Evolutionary conservation across 163 green algal species (phyloP).

Genomic region (Scenedesmus sp.): DNA sequence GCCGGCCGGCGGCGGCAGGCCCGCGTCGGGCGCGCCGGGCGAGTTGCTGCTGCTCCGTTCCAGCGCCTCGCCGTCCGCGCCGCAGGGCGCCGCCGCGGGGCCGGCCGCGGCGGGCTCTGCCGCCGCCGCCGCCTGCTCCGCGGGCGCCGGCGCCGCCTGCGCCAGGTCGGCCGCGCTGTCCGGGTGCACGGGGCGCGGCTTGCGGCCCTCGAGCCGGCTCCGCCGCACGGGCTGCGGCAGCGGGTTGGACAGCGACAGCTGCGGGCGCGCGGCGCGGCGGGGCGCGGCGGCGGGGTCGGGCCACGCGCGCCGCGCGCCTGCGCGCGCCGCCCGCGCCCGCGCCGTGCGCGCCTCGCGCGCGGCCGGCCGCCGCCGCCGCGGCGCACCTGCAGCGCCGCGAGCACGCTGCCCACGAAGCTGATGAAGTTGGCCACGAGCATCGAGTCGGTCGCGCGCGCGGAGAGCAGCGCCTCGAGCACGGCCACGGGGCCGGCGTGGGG

Average conservation of each 20-base stretch:
- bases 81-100: too few species aligned
- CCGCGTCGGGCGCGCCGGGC: too few species aligned
- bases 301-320: neutral
- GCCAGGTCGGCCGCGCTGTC: slow-evolving; percentile 27
- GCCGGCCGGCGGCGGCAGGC: neutral
- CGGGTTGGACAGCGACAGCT: slow-evolving; percentile 58
- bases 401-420: slow-evolving; percentile 43
- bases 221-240: slow-evolving; percentile 51
- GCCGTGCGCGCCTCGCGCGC: neutral
- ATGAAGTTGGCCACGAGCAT: slow-evolving; percentile 59
- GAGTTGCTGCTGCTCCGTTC: slow-evolving; percentile 10
- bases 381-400: slow-evolving; percentile 42
- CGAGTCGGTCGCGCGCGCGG: slow-evolving; percentile 40
- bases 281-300: neutral
- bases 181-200: slow-evolving; percentile 31
- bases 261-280: slow-evolving; percentile 13
- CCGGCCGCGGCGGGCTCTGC: neutral
- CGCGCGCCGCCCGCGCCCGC: neutral
- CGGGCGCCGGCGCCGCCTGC: neutral
- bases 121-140: slow-evolving; percentile 7
- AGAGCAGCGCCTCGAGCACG: slow-evolving; percentile 60
- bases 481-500: slow-evolving; percentile 49
- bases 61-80: too few species aligned
- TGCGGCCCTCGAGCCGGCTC: slow-evolving; percentile 52
- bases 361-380: neutral